A percentile compares a stretch with the other conserved stretches of the same genome.
Conservation (phyloP, 2,329 filamentous ascomycete species). For the Xenoacremonium recifei region DNA sequence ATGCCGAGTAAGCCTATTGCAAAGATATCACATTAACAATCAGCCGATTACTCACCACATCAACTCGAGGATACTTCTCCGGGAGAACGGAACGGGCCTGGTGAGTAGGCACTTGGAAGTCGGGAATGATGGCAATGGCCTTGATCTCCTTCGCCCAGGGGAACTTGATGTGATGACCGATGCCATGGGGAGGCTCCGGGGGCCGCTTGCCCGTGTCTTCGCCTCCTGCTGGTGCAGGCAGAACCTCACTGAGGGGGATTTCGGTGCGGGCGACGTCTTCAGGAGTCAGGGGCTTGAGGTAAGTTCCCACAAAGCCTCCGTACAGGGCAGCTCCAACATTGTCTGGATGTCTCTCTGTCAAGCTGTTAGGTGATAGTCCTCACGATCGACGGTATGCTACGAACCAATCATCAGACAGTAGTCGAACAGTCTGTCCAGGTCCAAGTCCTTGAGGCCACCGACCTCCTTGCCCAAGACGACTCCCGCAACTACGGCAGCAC, state of each 20-base stretch:
- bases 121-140: slow-evolving; percentile 91
- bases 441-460: slow-evolving; percentile 70
- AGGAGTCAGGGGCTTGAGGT: slow-evolving; percentile 86
- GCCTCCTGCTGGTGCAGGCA: slow-evolving; percentile 86
- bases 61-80: slow-evolving; percentile 71
- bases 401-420: slow-evolving; percentile 94
- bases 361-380: slow-evolving; percentile 8
- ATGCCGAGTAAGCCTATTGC: slow-evolving; percentile 13
- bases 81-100: slow-evolving; percentile 86
- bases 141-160: slow-evolving; percentile 94
- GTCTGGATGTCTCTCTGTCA: slow-evolving; percentile 77
- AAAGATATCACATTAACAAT: neutral
- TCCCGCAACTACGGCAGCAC: slow-evolving; percentile 91
- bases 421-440: slow-evolving; percentile 82
- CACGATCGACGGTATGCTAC: slow-evolving; percentile 15
- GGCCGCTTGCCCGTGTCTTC: slow-evolving; percentile 85
- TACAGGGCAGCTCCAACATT: slow-evolving; percentile 95
- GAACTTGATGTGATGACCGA: slow-evolving; percentile 96
- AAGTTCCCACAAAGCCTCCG: slow-evolving; percentile 95
- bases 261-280: slow-evolving; percentile 88
- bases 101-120: slow-evolving; percentile 94
- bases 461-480: slow-evolving; percentile 92
- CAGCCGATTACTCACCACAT: slow-evolving; percentile 64
- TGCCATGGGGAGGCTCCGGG: slow-evolving; percentile 84
- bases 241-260: slow-evolving; percentile 90